Conservation (phyloP, 192 early-diverging fungal genomes). For the Backusella luteola region DNA sequence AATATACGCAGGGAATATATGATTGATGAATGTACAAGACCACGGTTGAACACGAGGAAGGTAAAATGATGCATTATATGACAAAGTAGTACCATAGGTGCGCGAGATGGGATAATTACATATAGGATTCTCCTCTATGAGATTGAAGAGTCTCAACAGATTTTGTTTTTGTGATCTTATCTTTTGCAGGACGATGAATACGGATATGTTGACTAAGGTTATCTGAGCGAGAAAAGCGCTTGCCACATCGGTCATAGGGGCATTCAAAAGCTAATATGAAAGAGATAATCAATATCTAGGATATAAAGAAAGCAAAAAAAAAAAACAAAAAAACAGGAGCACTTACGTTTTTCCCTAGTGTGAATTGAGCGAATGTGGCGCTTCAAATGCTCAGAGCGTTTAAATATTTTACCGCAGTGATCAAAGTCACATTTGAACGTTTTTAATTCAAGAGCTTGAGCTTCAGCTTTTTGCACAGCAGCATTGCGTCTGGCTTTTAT, state of each 20-base stretch:
- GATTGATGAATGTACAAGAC: neutral
- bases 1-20: neutral
- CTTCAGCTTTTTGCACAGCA: constrained; percentile 49
- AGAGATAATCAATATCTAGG: neutral
- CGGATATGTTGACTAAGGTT: constrained; percentile 54
- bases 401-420: constrained; percentile 58
- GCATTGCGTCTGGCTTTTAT: constrained; percentile 49
- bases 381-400: constrained; percentile 59
- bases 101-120: neutral
- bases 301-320: neutral
- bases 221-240: constrained; percentile 52
- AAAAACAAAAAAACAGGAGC: neutral
- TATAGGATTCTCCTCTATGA: neutral
- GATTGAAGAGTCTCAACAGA: neutral
- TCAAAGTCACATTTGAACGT: constrained; percentile 50
- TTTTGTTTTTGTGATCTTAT: neutral
- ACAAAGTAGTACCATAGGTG: neutral
- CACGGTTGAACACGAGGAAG: neutral
- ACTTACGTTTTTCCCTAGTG: constrained; percentile 59
- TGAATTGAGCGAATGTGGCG: constrained; percentile 58
- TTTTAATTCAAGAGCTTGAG: constrained; percentile 22
- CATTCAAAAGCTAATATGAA: constrained; percentile 41
- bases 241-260: constrained; percentile 43
- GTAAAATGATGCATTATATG: neutral
- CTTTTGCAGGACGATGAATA: constrained; percentile 44